Conservation (phyloP, 228 moss, liverwort and hornwort genomes). For the Sphagnum magellanicum region DNA sequence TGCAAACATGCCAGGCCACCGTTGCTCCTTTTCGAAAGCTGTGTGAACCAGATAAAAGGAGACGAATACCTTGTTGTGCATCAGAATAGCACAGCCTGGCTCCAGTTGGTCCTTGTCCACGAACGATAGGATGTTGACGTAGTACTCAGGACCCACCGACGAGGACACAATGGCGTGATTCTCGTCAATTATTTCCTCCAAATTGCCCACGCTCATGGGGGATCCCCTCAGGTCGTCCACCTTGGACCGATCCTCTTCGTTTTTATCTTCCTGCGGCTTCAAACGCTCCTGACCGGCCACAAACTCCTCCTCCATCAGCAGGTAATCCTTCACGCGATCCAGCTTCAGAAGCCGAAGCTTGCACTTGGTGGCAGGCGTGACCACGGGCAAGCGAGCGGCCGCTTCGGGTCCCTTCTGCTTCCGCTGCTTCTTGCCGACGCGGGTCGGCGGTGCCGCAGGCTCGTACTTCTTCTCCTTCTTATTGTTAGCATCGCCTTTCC, state of each 20-base stretch:
- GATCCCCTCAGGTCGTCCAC: constrained; percentile 93
- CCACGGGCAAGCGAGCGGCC: constrained; percentile 88
- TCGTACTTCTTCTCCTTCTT: constrained; percentile 99
- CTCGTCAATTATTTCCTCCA: constrained; percentile 98
- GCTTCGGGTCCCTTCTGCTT: constrained; percentile 97
- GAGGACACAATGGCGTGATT: constrained; percentile 97
- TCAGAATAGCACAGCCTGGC: constrained; percentile 93
- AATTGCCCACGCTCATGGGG: constrained; percentile 93
- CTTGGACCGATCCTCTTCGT: constrained; percentile 94
- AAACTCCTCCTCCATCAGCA: constrained; percentile 99
- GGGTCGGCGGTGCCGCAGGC: constrained; percentile 88
- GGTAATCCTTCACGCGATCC: constrained; percentile 88
- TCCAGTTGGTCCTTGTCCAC: constrained; percentile 99
- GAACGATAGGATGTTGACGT: constrained; percentile 89
- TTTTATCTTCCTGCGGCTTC: constrained; percentile 99
- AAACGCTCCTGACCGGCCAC: constrained; percentile 87
- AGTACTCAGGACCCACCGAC: constrained; percentile 97
- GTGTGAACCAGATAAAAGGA: neutral
- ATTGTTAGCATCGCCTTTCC: constrained; percentile 58
- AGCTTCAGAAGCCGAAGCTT: constrained; percentile 94
- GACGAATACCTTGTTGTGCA: constrained; percentile 85
- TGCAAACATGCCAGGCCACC: neutral
- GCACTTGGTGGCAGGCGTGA: constrained; percentile 90
- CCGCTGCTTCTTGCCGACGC: constrained; percentile 91
- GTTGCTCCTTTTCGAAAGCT: neutral